Conservation (phyloP, 257 asterid species). For the Lycium ferocissimum region DNA sequence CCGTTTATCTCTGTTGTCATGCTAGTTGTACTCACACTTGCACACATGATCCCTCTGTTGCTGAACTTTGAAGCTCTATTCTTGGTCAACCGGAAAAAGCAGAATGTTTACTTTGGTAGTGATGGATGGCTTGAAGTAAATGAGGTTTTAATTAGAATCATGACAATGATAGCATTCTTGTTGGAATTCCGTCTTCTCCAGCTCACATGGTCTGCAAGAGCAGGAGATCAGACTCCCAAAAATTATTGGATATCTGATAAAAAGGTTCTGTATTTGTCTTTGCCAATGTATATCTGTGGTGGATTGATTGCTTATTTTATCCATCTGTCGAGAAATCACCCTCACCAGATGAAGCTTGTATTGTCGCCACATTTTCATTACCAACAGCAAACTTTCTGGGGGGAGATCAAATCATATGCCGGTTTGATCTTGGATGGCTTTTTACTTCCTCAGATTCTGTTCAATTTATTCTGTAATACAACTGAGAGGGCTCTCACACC, state of each 20-base stretch:
- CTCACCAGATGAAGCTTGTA: slow-evolving; percentile 41
- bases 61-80: slow-evolving; percentile 88
- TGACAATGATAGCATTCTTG: slow-evolving; percentile 90
- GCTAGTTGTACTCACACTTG: slow-evolving; percentile 73
- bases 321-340: slow-evolving; percentile 49
- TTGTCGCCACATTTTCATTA: slow-evolving; percentile 25
- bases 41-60: slow-evolving; percentile 77
- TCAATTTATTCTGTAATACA: slow-evolving; percentile 61
- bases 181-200: slow-evolving; percentile 84
- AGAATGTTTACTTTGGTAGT: slow-evolving; percentile 61
- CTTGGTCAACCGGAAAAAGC: slow-evolving; percentile 50
- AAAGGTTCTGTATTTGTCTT: slow-evolving; percentile 67
- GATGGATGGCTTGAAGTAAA: slow-evolving; percentile 88
- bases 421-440: slow-evolving; percentile 81
- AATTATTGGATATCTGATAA: slow-evolving; percentile 66
- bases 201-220: slow-evolving; percentile 76
- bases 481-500: slow-evolving; percentile 70
- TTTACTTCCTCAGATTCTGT: slow-evolving; percentile 80
- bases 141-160: slow-evolving; percentile 83
- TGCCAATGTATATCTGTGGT: slow-evolving; percentile 73
- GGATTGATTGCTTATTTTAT: slow-evolving; percentile 73
- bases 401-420: slow-evolving; percentile 68
- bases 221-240: slow-evolving; percentile 49
- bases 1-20: slow-evolving; percentile 68
- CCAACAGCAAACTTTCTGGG: slow-evolving; percentile 58